Base-by-base conservation (phyloP, 768 basidiomycete genomes). In the Ramaria sp. region DNA sequence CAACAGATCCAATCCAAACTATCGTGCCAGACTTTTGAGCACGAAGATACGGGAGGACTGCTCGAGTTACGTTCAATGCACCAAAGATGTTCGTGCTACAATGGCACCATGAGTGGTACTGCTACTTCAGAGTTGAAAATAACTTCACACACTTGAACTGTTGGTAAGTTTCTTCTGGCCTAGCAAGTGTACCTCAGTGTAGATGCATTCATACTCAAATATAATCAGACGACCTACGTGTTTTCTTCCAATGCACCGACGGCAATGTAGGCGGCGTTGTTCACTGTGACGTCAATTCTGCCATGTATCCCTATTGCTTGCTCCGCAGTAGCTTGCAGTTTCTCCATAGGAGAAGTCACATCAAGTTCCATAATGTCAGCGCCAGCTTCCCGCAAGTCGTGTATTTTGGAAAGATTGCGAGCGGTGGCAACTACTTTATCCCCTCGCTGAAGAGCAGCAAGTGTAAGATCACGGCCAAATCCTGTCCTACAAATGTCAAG, bases 41-140 rank as follows among this genome's bases (percentile, higher is more conserved):
- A 12, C 78, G 68, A 73, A 79, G 73, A 63, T 74, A 73, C 1
- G 78, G 76, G 7, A 78, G 68, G 64, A 78, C 72, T 0, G 77
- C 76, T 19, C 74, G 65, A 7, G 70, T 63, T n/a, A 77, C 71
- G 57, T 76, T 64, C 20, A 64, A 22, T 4, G 57, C 71, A 4
- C 75, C 76, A 62, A 78, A 75, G 0, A 78, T 69, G 60, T 77
- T 77, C 0, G 72, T 74, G 54, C 67, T 65, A 20, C 17, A 49
- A 43, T 11, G 49, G 27, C 48, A 30, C 20, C 17, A 13, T 45
- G 27, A 7, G 33, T 9, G 27, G 27, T 27, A 27, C 27, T 27
- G 27, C 27, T 27, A 27, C 27, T 27, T 27, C 5, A 5, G 27
- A 27, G 27, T 27, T 27, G 27, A 27, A 5, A 1, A 22, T n/a